phyloP scores from a whole-genome alignment of 2,329 filamentous ascomycete genomes.

The Chrysoporthe puriensis region DNA sequence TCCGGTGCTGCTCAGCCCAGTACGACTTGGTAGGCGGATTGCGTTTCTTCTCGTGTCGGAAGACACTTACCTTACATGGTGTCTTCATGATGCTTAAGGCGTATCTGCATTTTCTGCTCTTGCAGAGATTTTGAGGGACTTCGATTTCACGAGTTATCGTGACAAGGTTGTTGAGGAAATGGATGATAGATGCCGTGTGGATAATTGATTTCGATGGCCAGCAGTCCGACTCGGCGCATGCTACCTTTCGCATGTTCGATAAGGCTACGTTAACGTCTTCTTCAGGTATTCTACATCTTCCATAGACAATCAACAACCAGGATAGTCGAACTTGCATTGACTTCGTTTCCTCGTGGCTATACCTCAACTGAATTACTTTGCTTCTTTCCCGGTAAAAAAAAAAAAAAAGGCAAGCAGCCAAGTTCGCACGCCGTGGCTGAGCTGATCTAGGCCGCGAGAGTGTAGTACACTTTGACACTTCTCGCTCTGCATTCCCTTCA shows the following conservation, averaged over 20 bases:
- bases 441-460: not conserved
- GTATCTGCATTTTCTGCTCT: not conserved
- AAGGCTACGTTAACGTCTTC: constrained; percentile 19
- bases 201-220: constrained; percentile 8
- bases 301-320: constrained; percentile 18
- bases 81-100: not conserved
- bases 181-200: constrained; percentile 15
- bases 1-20: not conserved
- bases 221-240: constrained; percentile 18
- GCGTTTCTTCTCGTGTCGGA: constrained; percentile 11
- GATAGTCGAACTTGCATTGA: not conserved
- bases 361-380: not conserved
- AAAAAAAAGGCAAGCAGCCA: not conserved
- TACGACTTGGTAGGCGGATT: not conserved
- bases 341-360: not conserved
- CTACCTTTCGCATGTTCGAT: constrained; percentile 6
- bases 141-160: not conserved
- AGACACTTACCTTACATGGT: constrained; percentile 5
- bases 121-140: not conserved
- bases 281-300: constrained; percentile 22
- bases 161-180: constrained; percentile 22
- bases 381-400: not conserved
- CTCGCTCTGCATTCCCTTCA: too few relatives aligned
- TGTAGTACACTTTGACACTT: not conserved
- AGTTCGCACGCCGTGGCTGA: not conserved